phyloP scores from a whole-genome alignment of 768 basidiomycete species.

The Nevesoporus exiguus region DNA sequence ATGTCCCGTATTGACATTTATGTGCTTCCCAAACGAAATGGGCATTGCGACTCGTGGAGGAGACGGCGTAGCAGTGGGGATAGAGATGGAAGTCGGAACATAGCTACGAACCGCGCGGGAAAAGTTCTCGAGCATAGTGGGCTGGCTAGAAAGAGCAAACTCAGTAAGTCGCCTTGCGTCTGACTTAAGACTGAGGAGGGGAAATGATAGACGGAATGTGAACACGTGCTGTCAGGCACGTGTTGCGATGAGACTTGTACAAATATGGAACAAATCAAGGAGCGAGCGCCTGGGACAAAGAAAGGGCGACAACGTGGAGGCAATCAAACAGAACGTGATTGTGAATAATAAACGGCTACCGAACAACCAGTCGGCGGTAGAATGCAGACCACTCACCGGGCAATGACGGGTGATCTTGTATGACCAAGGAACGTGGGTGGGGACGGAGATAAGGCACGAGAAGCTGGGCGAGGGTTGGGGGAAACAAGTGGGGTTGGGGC shows the following conservation, averaged over 20 bases:
- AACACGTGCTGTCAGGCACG: slow-evolving; percentile 11
- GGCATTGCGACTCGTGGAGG: slow-evolving; percentile 49
- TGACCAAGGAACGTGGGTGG: slow-evolving; percentile 21
- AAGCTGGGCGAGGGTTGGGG: slow-evolving; percentile 12
- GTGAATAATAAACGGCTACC: slow-evolving; percentile 5
- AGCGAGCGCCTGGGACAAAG: not conserved
- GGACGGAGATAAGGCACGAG: slow-evolving; percentile 12
- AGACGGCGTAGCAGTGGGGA: slow-evolving; percentile 45
- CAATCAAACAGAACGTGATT: not conserved
- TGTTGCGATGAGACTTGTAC: slow-evolving; percentile 15
- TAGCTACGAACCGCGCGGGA: slow-evolving; percentile 52
- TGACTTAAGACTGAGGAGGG: not conserved
- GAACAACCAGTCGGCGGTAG: not conserved
- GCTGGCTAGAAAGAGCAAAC: slow-evolving; percentile 37
- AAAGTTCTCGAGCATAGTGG: slow-evolving; percentile 48
- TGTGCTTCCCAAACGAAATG: slow-evolving; percentile 45
- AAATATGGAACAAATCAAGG: slow-evolving; percentile 10
- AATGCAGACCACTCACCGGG: slow-evolving; percentile 23
- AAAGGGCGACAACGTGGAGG: slow-evolving; percentile 16
- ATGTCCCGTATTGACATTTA: slow-evolving; percentile 26
- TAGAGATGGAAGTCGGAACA: slow-evolving; percentile 47
- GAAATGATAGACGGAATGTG: not conserved
- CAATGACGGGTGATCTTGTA: slow-evolving; percentile 31
- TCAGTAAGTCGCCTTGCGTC: slow-evolving; percentile 10
- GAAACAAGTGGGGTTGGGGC: slow-evolving; percentile 8